Percentiles rank a stretch among this genome's conserved stretches.
Evolutionary conservation across 768 basidiomycete genomes (phyloP).

Genomic region (Dentipellis sp.): DNA sequence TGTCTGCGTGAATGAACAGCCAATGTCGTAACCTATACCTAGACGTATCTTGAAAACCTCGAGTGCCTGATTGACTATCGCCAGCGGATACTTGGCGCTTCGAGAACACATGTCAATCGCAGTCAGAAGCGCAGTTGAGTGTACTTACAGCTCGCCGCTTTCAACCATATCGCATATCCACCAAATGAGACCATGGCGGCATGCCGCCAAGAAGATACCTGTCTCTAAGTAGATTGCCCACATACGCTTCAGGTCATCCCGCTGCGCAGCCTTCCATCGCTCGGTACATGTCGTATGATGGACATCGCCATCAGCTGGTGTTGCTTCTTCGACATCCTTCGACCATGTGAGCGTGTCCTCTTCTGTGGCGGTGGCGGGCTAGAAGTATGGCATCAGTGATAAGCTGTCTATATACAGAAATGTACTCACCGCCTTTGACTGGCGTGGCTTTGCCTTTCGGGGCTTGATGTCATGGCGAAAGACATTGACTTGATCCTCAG

Average conservation of each 20-base stretch:
- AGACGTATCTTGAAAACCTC: background rate
- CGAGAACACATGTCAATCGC: no score
- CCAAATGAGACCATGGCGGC: background rate
- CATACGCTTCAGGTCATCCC: background rate
- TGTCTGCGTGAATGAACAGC: background rate
- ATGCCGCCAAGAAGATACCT: background rate
- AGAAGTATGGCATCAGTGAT: no score
- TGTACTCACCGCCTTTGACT: no score
- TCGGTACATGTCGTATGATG: background rate
- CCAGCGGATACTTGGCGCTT: constrained; percentile 1
- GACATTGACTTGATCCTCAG: background rate
- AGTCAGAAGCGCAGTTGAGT: background rate
- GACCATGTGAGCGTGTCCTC: no score
- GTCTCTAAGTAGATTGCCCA: background rate
- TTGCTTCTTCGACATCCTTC: background rate
- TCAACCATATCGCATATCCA: constrained; percentile 1
- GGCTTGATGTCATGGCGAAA: background rate
- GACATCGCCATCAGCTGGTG: background rate
- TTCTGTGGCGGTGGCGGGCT: no score
- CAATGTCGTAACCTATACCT: background rate
- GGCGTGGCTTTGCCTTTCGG: no score
- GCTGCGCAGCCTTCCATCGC: background rate
- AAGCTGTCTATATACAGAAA: no score
- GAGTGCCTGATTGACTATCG: background rate
- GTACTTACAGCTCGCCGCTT: background rate